Evolutionary conservation across 2,329 filamentous ascomycete genomes (phyloP), one percentile per base, ranked within the genome.

Genomic region (Fusarium sp.): DNA sequence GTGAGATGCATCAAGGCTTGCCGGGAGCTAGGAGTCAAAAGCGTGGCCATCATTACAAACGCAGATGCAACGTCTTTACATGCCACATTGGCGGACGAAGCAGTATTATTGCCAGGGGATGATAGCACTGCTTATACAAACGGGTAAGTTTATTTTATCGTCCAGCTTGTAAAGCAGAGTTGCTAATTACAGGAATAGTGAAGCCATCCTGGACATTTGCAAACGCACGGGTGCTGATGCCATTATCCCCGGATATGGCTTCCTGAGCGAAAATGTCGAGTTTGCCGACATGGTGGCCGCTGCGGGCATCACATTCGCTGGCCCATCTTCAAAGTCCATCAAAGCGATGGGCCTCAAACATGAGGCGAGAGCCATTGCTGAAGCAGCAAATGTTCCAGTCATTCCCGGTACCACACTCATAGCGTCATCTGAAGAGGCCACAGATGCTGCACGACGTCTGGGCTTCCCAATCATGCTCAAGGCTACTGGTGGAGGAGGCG

Each of bases 261-360:
- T 75, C 50, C 59, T 76, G 20, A 66, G 66, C 20, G 74, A 76
- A 29, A 76, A 76, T 35, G 85, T 87, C 8, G 85, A 88, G 13
- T 93, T 93, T 75, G 90, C 90, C 1, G 80, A 83, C 56, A 80
- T 85, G 24, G 87, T 90, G 6, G 77, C 82, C 7, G 82, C 86
- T 18, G 88, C 88, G 1, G 90, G 89, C 0, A 83, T 92, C 64
- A 82, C 82, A 0, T 92, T 90, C 78, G 86, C 89, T 3, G 91
- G 91, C 0, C 91, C 91, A 1, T 85, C 84, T 4, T 83, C 88
- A 0, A 82, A 85, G 27, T 81, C 82, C 27, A 91, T 92, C 61
- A 84, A 87, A 67, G 85, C 84, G 0, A 89, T 57, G 54, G 54
- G 54, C 20, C 54, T 57, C 33, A 57, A 57, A 20, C 54, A 57